phyloP scores from a whole-genome alignment of 768 basidiomycete genomes.

The Mycena maculata region DNA sequence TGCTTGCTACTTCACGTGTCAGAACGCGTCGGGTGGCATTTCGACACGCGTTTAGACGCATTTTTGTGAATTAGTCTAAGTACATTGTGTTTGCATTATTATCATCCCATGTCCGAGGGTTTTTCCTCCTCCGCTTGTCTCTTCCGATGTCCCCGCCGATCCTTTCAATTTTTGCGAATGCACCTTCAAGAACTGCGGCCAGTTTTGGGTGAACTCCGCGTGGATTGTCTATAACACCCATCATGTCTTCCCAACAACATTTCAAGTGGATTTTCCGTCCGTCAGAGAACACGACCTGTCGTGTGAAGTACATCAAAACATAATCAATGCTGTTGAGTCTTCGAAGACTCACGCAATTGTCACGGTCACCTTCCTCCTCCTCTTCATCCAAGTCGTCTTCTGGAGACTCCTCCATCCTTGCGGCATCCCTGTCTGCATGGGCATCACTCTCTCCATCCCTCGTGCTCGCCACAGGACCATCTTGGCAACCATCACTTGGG shows the following conservation, averaged over 20 bases:
- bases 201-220: neutral
- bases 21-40: neutral
- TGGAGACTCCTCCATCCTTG: neutral
- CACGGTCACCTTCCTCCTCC: conserved; percentile 2
- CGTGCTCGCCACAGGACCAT: neutral
- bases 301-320: neutral
- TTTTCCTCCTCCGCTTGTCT: too few relatives aligned
- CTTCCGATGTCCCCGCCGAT: conserved; percentile 1
- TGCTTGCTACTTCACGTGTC: neutral
- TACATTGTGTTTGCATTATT: too few relatives aligned
- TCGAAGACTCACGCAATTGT: neutral
- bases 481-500: neutral
- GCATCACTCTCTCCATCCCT: neutral
- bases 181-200: neutral
- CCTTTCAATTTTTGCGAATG: neutral
- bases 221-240: neutral
- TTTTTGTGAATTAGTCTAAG: conserved; percentile 7
- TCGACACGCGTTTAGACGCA: neutral
- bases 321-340: neutral
- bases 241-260: neutral
- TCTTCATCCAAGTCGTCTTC: conserved; percentile 1
- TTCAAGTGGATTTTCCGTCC: neutral
- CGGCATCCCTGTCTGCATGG: neutral
- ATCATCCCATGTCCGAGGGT: too few relatives aligned
- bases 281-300: neutral